A percentile compares a stretch with the other conserved stretches of the same genome.
Conservation (phyloP, 805 yeast genomes). For the Suhomyces faveliae region DNA sequence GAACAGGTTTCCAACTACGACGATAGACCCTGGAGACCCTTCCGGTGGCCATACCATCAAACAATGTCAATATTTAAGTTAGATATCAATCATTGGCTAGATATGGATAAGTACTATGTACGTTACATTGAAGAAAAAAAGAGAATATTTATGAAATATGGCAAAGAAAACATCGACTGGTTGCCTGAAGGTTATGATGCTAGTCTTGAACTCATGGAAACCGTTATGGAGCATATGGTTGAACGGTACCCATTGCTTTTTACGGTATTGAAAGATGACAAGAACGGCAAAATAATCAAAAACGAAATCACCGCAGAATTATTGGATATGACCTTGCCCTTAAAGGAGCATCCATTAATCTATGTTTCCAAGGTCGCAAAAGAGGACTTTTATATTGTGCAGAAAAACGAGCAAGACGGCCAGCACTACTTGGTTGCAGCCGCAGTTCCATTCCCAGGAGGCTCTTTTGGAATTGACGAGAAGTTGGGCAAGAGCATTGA, state of each 20-base stretch:
- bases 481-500: conserved; percentile 64
- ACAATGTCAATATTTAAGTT: conserved; percentile 72
- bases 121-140: conserved; percentile 64
- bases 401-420: conserved; percentile 53
- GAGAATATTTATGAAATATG: conserved; percentile 56
- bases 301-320: conserved; percentile 64
- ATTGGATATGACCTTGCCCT: conserved; percentile 58
- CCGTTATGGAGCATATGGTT: conserved; percentile 57
- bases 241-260: conserved; percentile 64
- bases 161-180: conserved; percentile 62
- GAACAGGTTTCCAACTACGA: conserved; percentile 65
- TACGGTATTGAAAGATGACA: conserved; percentile 38
- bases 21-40: conserved; percentile 80
- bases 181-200: conserved; percentile 64
- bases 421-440: conserved; percentile 66
- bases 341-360: conserved; percentile 61
- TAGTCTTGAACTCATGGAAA: conserved; percentile 61
- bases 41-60: conserved; percentile 78
- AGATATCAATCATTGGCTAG: conserved; percentile 75
- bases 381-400: conserved; percentile 69
- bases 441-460: conserved; percentile 80
- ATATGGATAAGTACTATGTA: conserved; percentile 73
- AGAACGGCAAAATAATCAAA: conserved; percentile 38
- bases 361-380: conserved; percentile 68
- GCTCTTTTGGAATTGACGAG: conserved; percentile 60